Conservation (phyloP, 73 alveolate species). For the Chromera velia region DNA sequence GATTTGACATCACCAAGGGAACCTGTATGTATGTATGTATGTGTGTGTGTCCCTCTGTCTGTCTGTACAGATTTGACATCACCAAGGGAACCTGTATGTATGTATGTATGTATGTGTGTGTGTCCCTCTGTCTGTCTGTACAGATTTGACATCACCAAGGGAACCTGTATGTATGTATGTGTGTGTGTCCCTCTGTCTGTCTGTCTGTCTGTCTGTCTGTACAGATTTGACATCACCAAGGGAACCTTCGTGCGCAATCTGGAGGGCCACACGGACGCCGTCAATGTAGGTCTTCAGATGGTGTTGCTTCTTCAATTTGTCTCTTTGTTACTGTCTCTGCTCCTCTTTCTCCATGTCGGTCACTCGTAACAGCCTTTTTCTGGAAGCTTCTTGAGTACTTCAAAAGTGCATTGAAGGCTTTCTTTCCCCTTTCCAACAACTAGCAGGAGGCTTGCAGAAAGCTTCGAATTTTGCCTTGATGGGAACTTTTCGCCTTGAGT, state of each 20-base stretch:
- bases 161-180: background rate
- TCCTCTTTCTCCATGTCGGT: no score
- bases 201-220: no score
- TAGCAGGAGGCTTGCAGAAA: background rate
- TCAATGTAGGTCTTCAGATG: slow-evolving; percentile 5
- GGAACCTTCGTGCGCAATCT: slow-evolving; percentile 23
- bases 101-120: no score
- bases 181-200: background rate
- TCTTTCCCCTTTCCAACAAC: background rate
- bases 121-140: no score
- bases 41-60: no score
- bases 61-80: no score
- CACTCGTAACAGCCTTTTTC: background rate
- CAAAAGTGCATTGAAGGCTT: background rate
- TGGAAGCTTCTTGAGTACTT: background rate
- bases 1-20: no score
- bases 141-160: background rate
- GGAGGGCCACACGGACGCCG: slow-evolving; percentile 47
- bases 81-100: no score
- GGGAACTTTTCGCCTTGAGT: background rate
- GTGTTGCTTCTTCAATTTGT: background rate
- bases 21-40: no score
- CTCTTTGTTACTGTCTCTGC: no score
- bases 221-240: slow-evolving; percentile 26
- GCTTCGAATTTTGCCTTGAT: background rate